Base-by-base conservation (phyloP, 2,329 filamentous ascomycete genomes). In the Alternaria longipes region DNA sequence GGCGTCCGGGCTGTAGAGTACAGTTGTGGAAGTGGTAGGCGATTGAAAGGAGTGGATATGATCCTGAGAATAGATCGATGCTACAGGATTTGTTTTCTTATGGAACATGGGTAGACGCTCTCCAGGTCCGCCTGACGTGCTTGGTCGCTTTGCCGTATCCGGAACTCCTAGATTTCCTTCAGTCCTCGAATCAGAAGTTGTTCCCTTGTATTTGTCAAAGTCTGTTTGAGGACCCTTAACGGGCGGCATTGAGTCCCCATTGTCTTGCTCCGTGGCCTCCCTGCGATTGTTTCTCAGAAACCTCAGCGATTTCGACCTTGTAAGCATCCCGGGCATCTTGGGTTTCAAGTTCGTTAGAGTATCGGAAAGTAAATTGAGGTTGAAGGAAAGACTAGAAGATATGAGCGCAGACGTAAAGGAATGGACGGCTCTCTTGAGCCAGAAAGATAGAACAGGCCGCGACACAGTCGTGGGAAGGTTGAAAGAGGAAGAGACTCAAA, bases 351-450 rank as follows among this genome's bases (percentile, higher is more conserved):
- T 50, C 49, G 62, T 68, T 76, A 75, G 68, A 64, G 71, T 77
- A 70, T 75, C 73, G 75, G 63, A 63, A 65, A 53, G 59, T 42
- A 68, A 64, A 69, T 60, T 62, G 9, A 60, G 56, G 64, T 65
- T 55, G 60, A 69, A 70, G 60, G 64, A 72, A 62, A 53, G 68
- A 66, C 58, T 47, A 61, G 54, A 66, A 69, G 51, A 65, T 54
- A 57, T 64, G 56, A 50, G 36, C 56, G 54, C 59, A 30, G 40
- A 30, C 38, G 60, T 54, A 69, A 80, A 80, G 73, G 78, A 80
- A 70, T 74, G 78, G 78, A 80, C 78, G 71, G 78, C 78, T 75
- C 72, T 63, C 63, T 64, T 73, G 76, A 78, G 72, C 76, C 74
- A 78, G 71, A 61, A 30, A 49, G 54, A 41, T 32, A n/a, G 64